Base-by-base conservation (phyloP, 345 rosid genomes). In the Trapa incisa region DNA sequence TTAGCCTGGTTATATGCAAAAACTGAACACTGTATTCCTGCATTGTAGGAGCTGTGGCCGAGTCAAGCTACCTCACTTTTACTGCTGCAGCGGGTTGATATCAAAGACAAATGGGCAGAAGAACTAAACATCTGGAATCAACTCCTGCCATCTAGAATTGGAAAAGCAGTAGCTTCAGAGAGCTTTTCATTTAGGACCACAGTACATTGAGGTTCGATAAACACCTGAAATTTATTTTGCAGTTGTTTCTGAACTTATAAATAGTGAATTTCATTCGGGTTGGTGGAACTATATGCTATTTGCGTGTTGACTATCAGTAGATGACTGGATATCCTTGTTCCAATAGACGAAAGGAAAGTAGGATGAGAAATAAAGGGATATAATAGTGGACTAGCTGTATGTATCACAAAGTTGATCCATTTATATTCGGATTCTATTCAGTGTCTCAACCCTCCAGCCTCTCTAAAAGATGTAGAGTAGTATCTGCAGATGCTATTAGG, bases 51-150 rank as follows among this genome's bases (percentile, higher is more conserved):
- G 82, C 63, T 94, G 99, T 42, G 96, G 92, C 43, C 78, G 89
- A 52, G 95, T 86, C 9, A 94, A 91, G 86, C 79, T 94, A 66
- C 99, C 92, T 0, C 97, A 94, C 83, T 94, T 91, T 75, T 91
- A 72, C 76, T 91, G 97, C 77, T 94, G 99, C 89, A 89, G 97
- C 56, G 97, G 99, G 57, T 91, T 83, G 65, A 80, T 83, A 38
- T 77, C 64, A 52, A 69, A 41, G 65, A 68, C 68, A 3, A 74
- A 47, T 32, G 84, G 72, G 72, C 75, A 38, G 14, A 45, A 38
- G 14, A 45, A 64, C 47, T 41, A 42, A 17, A 16, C 16, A 41
- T 5, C 45, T 9, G 39, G 13, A 36, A 15, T 64, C 16, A 2
- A 17, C 65, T 14, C 29, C 43, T 36, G 39, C 16, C 33, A 22